Conservation (phyloP, 2,329 filamentous ascomycete genomes). For the Sclerotinia spermophila region DNA sequence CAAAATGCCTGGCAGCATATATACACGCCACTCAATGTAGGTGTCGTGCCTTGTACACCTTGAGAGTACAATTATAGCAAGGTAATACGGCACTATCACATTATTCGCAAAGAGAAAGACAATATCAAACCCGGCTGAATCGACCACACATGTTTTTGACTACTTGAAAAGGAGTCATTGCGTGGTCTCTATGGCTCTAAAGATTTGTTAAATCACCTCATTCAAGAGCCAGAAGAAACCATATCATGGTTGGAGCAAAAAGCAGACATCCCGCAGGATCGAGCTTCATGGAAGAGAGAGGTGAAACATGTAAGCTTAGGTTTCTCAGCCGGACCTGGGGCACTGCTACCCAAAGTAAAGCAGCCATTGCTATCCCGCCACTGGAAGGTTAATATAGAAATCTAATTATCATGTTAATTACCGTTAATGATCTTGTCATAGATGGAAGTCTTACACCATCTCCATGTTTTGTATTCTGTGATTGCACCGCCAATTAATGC, state of each 20-base stretch:
- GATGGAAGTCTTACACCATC: constrained; percentile 31
- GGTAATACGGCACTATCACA: constrained; percentile 41
- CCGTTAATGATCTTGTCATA: not conserved
- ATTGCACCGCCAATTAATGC: constrained; percentile 39
- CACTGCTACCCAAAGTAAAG: constrained; percentile 38
- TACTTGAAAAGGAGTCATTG: constrained; percentile 27
- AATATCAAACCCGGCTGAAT: not conserved
- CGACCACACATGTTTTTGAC: constrained; percentile 26
- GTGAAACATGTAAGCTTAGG: not conserved
- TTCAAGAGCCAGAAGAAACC: constrained; percentile 37
- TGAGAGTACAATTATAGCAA: constrained; percentile 52
- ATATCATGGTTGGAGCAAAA: constrained; percentile 35
- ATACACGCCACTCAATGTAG: constrained; percentile 40
- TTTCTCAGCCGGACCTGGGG: constrained; percentile 18
- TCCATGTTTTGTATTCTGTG: constrained; percentile 38
- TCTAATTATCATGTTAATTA: constrained; percentile 25
- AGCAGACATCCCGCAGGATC: constrained; percentile 36
- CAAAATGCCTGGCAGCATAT: constrained; percentile 42
- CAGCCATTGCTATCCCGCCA: constrained; percentile 37
- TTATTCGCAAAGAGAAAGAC: constrained; percentile 16
- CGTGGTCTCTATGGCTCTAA: constrained; percentile 32
- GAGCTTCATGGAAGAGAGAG: constrained; percentile 25
- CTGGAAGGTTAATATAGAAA: constrained; percentile 43
- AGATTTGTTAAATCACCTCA: constrained; percentile 36
- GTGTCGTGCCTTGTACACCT: constrained; percentile 40